Conservation (phyloP, 1,139 yeast genomes). For the Taphrina populina region DNA sequence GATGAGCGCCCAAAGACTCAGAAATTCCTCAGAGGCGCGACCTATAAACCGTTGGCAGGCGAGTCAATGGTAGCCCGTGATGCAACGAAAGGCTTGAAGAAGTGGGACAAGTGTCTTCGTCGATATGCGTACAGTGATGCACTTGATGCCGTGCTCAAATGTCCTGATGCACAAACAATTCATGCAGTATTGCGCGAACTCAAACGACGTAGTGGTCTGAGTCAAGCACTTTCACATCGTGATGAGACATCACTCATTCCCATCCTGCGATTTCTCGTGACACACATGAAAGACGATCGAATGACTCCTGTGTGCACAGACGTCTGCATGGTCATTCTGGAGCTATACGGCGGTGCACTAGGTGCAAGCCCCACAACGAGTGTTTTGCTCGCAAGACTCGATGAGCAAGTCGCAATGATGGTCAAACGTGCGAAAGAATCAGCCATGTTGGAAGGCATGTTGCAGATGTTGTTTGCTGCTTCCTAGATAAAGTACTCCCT, state of each 20-base stretch:
- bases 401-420: conserved; percentile 63
- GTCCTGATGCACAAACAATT: conserved; percentile 69
- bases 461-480: conserved; percentile 61
- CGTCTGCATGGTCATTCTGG: conserved; percentile 67
- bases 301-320: conserved; percentile 75
- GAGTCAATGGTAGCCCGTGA: conserved; percentile 57
- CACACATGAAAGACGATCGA: conserved; percentile 73
- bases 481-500: neutral
- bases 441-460: conserved; percentile 87
- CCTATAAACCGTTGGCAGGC: conserved; percentile 85
- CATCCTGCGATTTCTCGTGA: conserved; percentile 75
- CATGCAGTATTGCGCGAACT: conserved; percentile 79
- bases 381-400: conserved; percentile 62
- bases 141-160: conserved; percentile 74
- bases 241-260: conserved; percentile 87
- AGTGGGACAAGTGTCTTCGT: conserved; percentile 78
- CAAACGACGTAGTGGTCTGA: conserved; percentile 80
- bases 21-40: conserved; percentile 86
- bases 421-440: conserved; percentile 82
- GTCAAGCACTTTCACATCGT: conserved; percentile 72
- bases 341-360: conserved; percentile 39
- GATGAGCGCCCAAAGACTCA: conserved; percentile 51
- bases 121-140: conserved; percentile 93
- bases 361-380: conserved; percentile 79
- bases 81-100: conserved; percentile 60